Evolutionary conservation across 371 early-diverging fungal genomes (phyloP).

Genomic region (Dichotomocladium elegans): DNA sequence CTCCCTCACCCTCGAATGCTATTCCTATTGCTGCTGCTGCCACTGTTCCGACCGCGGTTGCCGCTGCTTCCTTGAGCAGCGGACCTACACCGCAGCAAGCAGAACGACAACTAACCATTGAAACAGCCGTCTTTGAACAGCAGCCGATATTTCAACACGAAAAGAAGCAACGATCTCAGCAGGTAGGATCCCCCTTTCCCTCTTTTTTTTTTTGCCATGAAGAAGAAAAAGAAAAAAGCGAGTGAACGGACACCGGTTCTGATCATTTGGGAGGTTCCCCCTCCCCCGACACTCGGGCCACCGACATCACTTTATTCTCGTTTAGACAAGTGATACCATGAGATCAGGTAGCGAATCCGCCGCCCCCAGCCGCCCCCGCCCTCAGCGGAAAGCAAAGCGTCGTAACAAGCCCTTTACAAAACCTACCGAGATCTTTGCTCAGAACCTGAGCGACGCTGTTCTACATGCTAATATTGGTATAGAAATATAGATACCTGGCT

Average conservation of each 20-base stretch:
- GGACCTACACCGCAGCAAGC: background rate
- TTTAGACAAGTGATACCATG: slow-evolving; percentile 1
- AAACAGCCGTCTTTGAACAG: slow-evolving; percentile 21
- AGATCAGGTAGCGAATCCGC: slow-evolving; percentile 10
- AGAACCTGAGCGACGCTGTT: slow-evolving; percentile 45
- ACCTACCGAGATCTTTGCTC: slow-evolving; percentile 44
- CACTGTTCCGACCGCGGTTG: too few species aligned
- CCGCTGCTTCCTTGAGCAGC: too few species aligned
- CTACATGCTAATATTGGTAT: slow-evolving; percentile 40
- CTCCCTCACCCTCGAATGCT: background rate
- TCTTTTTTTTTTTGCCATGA: background rate
- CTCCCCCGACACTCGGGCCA: too few species aligned
- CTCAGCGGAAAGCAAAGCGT: slow-evolving; percentile 2
- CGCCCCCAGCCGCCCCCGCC: slow-evolving; percentile 12
- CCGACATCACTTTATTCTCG: too few species aligned
- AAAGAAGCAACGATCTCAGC: background rate
- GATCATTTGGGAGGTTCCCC: too few species aligned
- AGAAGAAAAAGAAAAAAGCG: too few species aligned
- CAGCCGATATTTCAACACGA: slow-evolving; percentile 10
- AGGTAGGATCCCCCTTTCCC: slow-evolving; percentile 10
- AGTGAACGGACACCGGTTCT: too few species aligned
- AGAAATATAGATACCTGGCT: too few species aligned
- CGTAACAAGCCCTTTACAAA: slow-evolving; percentile 9
- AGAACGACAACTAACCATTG: slow-evolving; percentile 21
- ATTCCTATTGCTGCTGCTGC: too few species aligned